These are phyloP conservation scores for Calonectria montana DNA, from an alignment of 2,329 filamentous ascomycete genomes.

Conservation along the genomic window DNA sequence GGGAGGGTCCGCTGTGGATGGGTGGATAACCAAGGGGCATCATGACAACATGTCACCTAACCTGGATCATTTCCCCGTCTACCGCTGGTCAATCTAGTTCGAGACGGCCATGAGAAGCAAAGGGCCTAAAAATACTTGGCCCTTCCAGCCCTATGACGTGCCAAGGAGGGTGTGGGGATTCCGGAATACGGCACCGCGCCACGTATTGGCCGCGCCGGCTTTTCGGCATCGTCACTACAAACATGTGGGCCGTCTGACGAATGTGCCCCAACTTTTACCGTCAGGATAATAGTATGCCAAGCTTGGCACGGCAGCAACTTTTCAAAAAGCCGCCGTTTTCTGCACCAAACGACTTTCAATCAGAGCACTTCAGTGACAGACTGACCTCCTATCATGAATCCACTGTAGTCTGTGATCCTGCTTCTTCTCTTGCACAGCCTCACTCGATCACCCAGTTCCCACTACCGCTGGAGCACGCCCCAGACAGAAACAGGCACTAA, in stretches of 20 bases:
- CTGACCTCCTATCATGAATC: neutral
- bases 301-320: neutral
- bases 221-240: conserved; percentile 6
- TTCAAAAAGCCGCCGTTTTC: neutral
- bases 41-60: neutral
- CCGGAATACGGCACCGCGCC: conserved; percentile 2
- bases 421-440: neutral
- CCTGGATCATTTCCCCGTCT: neutral
- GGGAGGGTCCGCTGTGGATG: neutral
- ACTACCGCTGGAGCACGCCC: neutral
- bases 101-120: neutral
- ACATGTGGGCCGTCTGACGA: conserved; percentile 13
- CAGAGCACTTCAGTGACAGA: conserved; percentile 11
- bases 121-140: neutral
- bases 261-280: neutral
- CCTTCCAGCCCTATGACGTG: conserved; percentile 4
- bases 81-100: neutral
- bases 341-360: conserved; percentile 10
- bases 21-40: conserved; percentile 5
- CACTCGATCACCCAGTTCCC: neutral
- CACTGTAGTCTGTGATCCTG: neutral
- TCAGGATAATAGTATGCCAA: neutral
- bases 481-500: neutral
- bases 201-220: conserved; percentile 16
- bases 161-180: neutral